Base-by-base conservation (phyloP, 805 yeast genomes). In the Metahyphopichia silvanorum region DNA sequence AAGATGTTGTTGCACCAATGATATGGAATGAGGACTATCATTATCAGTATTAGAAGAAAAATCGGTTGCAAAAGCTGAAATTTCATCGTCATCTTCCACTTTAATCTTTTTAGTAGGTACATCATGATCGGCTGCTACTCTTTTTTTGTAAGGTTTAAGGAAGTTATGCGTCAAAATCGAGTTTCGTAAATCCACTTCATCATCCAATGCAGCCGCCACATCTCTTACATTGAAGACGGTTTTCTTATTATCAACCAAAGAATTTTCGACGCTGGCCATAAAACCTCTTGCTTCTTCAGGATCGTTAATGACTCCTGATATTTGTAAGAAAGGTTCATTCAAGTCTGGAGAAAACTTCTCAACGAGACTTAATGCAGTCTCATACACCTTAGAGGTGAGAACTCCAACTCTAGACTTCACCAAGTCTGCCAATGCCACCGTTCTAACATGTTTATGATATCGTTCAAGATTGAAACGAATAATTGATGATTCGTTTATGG, bases 361-460 rank as follows among this genome's bases (percentile, higher is more conserved):
- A 13, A 84, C 65, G 24, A 71, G 50, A 12, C 57, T 43, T 36
- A 93, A 69, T 3, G 80, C 77, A 8, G 68, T 55, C 28, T 67
- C 66, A 51, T 85, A 91, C 8, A 93, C 69, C 27, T 66, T 57
- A 0, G 93, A 69, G 0, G 94, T 69, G 2, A 83, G 55, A 5
- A 69, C 58, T 3, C 98, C 98, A 20, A 88, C 57, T 33, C 86
- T 70, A 28, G 82, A 80, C 19, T 70, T 66, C 10, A 82, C 83
- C 31, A 83, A 69, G 21, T 75, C 74, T 1, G 66, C 75, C 11
- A 93, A 66, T 43, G 83, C 83, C 27, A 63, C 55, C 8, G 83
- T 71, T 43, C 97, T 72, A 47, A 80, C 68, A 21, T 73, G 60
- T 49, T 86, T 82, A 32, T 84, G 68, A 45, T 74, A 88, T 44